Conservation (phyloP, 2,329 filamentous ascomycete species). For the Tricladium varicosporioides region DNA sequence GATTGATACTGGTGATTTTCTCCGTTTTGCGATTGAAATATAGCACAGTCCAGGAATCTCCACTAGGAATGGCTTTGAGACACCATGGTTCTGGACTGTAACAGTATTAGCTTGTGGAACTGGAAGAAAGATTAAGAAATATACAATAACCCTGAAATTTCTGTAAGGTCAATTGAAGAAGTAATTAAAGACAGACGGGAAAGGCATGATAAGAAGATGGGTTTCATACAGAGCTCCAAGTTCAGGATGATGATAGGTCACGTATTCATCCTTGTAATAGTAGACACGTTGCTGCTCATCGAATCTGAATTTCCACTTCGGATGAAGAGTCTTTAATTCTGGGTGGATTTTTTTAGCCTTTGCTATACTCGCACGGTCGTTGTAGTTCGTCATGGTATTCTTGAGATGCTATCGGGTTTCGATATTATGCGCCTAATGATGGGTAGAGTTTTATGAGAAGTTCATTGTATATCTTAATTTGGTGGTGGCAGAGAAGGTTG, state of each 20-base stretch:
- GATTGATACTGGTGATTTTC: constrained; percentile 2
- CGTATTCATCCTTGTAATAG: constrained; percentile 8
- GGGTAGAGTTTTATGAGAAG: no score
- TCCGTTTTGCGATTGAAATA: constrained; percentile 19
- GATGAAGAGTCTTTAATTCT: constrained; percentile 16
- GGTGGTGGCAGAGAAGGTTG: no score
- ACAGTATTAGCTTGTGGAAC: no score
- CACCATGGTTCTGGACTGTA: constrained; percentile 16
- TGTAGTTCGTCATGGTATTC: background rate
- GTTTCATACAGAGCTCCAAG: constrained; percentile 9
- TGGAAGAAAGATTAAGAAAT: no score
- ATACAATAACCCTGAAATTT: no score
- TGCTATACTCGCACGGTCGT: background rate
- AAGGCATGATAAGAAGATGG: no score
- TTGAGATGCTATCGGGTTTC: background rate
- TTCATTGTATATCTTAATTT: no score
- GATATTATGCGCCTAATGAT: background rate
- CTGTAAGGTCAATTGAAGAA: no score
- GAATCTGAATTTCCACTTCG: constrained; percentile 9
- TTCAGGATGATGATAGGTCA: constrained; percentile 15
- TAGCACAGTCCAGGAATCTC: background rate
- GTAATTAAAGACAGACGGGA: no score
- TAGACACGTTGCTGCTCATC: constrained; percentile 6
- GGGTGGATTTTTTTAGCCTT: constrained; percentile 5
- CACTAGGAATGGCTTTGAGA: constrained; percentile 4